Conservation (phyloP, 371 early-diverging fungal species). For the Mucor mucedo region DNA sequence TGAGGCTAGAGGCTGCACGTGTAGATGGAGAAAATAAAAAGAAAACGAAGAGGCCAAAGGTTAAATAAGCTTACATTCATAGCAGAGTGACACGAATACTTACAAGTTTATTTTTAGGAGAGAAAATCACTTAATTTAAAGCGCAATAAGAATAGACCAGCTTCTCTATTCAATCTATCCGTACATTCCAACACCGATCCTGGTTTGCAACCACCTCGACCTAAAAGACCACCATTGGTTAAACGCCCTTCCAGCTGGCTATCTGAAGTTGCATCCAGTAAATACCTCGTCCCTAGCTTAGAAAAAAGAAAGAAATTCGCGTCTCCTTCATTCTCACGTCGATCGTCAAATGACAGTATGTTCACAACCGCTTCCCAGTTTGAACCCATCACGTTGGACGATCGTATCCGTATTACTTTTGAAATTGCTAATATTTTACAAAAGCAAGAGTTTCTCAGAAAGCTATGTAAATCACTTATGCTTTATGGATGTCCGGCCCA, state of each 20-base stretch:
- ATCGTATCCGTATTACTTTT: slow-evolving; percentile 62
- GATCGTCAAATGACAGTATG: slow-evolving; percentile 46
- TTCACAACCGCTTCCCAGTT: slow-evolving; percentile 55
- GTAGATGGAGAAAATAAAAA: slow-evolving; percentile 16
- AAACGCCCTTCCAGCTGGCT: slow-evolving; percentile 54
- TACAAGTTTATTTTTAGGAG: slow-evolving; percentile 8
- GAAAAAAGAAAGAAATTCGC: slow-evolving; percentile 37
- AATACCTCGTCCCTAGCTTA: slow-evolving; percentile 51
- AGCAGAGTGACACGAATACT: background rate
- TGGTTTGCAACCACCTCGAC: background rate
- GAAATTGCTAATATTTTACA: slow-evolving; percentile 65
- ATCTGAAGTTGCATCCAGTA: slow-evolving; percentile 40
- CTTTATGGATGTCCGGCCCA: slow-evolving; percentile 66
- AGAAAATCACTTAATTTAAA: slow-evolving; percentile 9
- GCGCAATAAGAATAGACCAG: slow-evolving; percentile 30
- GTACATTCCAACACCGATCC: background rate
- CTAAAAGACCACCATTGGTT: slow-evolving; percentile 33
- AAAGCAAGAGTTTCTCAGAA: slow-evolving; percentile 62
- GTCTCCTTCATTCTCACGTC: slow-evolving; percentile 39
- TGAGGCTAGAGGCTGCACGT: slow-evolving; percentile 48
- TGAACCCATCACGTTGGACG: slow-evolving; percentile 56
- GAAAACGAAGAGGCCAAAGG: slow-evolving; percentile 22
- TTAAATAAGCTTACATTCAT: background rate
- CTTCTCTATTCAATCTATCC: slow-evolving; percentile 34
- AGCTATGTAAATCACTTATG: slow-evolving; percentile 57